Conservation (phyloP, 257 asterid species). For the Primulina tabacum region DNA sequence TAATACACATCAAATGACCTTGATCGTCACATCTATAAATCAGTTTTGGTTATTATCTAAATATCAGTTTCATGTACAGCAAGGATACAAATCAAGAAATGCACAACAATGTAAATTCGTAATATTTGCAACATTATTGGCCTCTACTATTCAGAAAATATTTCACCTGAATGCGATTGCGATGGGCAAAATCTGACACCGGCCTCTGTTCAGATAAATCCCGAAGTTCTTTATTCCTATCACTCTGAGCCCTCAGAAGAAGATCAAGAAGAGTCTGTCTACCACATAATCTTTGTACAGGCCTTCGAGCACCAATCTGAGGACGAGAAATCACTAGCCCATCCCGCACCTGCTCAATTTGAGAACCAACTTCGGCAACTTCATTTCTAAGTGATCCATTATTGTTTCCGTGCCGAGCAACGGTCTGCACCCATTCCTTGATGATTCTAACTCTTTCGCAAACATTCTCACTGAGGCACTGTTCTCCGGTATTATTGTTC, state of each 20-base stretch:
- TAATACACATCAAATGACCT: not conserved
- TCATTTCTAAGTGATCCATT: slow-evolving; percentile 42
- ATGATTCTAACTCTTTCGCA: slow-evolving; percentile 54
- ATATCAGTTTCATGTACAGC: not conserved
- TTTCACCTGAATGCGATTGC: slow-evolving; percentile 88
- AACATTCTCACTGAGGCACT: slow-evolving; percentile 51
- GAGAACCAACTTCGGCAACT: slow-evolving; percentile 42
- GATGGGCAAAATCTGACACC: slow-evolving; percentile 76
- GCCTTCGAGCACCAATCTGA: slow-evolving; percentile 46
- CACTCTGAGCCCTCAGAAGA: slow-evolving; percentile 64
- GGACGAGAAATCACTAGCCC: slow-evolving; percentile 35
- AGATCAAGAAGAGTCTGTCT: slow-evolving; percentile 91
- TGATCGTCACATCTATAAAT: not conserved
- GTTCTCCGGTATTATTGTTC: slow-evolving; percentile 37
- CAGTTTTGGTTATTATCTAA: not conserved
- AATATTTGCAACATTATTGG: too few relatives aligned
- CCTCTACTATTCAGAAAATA: not conserved
- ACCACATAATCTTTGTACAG: slow-evolving; percentile 70
- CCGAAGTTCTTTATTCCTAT: slow-evolving; percentile 64
- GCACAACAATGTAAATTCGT: not conserved
- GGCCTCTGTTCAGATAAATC: slow-evolving; percentile 52
- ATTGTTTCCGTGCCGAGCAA: slow-evolving; percentile 36
- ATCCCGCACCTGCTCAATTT: slow-evolving; percentile 47
- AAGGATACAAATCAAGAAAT: not conserved
- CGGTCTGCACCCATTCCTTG: slow-evolving; percentile 54